Evolutionary conservation across 202 grass and related monocot genomes (phyloP).

Genomic region (Cymbopogon flexuosus): DNA sequence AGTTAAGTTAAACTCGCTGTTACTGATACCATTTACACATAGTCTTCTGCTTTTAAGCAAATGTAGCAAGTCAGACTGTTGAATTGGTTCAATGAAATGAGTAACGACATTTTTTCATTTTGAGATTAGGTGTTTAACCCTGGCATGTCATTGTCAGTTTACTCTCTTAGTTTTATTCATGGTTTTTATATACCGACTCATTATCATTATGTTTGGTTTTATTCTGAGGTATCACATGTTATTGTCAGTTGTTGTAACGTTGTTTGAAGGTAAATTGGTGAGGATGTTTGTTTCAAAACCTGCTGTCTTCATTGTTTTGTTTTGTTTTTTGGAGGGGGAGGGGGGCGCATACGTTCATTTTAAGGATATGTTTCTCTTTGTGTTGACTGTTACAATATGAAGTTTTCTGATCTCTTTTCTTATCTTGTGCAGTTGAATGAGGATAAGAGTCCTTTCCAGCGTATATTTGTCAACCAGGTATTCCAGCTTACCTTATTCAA

Average conservation of each 20-base stretch:
- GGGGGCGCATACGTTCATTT: neutral
- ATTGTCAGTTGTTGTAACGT: neutral
- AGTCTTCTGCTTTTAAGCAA: neutral
- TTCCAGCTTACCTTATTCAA: slow-evolving; percentile 17
- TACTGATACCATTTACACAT: neutral
- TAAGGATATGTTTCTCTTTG: slow-evolving; percentile 10
- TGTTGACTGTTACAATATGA: neutral
- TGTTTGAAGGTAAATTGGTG: neutral
- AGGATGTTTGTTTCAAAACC: neutral
- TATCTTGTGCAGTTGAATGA: slow-evolving; percentile 82
- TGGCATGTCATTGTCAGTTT: neutral
- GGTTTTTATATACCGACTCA: neutral
- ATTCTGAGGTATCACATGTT: neutral
- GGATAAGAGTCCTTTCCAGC: slow-evolving; percentile 96
- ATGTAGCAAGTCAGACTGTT: neutral
- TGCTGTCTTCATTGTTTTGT: neutral
- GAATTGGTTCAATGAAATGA: neutral
- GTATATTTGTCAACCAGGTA: slow-evolving; percentile 99
- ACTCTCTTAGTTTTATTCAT: neutral
- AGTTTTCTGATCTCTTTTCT: slow-evolving; percentile 27
- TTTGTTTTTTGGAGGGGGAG: no score
- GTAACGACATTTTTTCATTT: neutral
- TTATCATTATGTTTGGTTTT: neutral
- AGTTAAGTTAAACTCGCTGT: neutral
- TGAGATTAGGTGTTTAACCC: neutral